Base-by-base conservation (phyloP, 441 rosid species). In the Jatropha multifida region DNA sequence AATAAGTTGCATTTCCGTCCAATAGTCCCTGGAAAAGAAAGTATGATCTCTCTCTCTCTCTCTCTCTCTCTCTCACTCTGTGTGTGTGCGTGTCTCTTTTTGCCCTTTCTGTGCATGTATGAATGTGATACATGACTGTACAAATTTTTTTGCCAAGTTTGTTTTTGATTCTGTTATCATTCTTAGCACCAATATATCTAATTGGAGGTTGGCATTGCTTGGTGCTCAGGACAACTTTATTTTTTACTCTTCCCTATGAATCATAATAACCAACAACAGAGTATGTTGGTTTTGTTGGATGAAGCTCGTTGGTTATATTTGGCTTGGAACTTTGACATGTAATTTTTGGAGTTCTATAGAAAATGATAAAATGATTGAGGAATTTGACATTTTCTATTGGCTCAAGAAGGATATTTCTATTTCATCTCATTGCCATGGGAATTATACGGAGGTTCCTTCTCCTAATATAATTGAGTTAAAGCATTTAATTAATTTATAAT, bases 1-100 rank as follows among this genome's bases (percentile, higher is more conserved):
- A 90, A 94, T 83, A 94, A 91, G 75, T 72, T 94, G 83, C 96
- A 90, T 86, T 89, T 91, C 72, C 94, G 94, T 72, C 96, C 96
- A 51, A 81, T 90, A 76, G 77, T 79, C 60, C 76, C 84, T 0
- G 85, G 81, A 68, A 91, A 88, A 84, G 86, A 88, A 77, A 84
- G 97, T 92, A 86, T 73, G 81, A 56, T 20, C 74, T 69, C 73
- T 61, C 59, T 63, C 75, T 73, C 79, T 74, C 72, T 76, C 70
- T 82, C 65, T 18, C 51, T 72, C 37, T 40, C 68, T 71, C 12
- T 68, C 38, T 71, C 12, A 62, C 38, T 23, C 8, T 51, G 51
- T 20, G 7, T 61, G 5, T 15, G 1, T 23, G 14, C 5, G 5
- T 42, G 27, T 23, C 32, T 32, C 32, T 32, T 32, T 32, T 32